phyloP scores from a whole-genome alignment of 2,329 filamentous ascomycete species.

The Botrytis paeoniae region DNA sequence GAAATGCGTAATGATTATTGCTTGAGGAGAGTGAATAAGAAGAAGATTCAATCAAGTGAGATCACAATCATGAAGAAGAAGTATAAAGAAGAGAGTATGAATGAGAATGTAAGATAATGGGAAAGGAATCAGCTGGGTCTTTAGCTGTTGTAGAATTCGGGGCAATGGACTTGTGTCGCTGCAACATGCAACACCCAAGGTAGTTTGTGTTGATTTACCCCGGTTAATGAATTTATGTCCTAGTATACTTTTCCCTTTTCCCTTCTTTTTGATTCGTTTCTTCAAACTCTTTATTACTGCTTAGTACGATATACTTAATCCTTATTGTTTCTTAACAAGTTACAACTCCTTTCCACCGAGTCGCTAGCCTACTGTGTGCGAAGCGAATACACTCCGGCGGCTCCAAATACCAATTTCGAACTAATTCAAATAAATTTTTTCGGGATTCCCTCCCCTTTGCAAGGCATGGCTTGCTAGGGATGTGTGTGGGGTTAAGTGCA shows the following conservation, averaged over 20 bases:
- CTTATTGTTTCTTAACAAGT: background rate
- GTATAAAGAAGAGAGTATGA: background rate
- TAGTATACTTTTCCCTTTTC: background rate
- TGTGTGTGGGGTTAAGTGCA: slow-evolving; percentile 7
- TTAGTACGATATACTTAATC: background rate
- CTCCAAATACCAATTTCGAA: background rate
- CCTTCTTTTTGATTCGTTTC: background rate
- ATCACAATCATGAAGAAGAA: background rate
- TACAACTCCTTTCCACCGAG: slow-evolving; percentile 11
- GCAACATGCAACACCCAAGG: slow-evolving; percentile 7
- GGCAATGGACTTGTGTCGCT: slow-evolving; percentile 1
- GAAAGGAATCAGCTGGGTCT: slow-evolving; percentile 11
- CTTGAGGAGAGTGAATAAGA: background rate
- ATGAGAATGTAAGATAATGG: background rate
- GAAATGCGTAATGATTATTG: background rate
- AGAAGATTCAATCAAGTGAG: background rate
- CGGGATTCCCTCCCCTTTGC: background rate
- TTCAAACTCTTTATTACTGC: background rate
- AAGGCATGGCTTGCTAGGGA: background rate
- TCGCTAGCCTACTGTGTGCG: background rate
- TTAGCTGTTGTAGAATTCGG: slow-evolving; percentile 9
- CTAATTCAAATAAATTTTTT: background rate
- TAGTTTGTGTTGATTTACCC: slow-evolving; percentile 4
- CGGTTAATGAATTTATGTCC: background rate
- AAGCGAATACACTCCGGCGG: background rate